phyloP scores from a whole-genome alignment of 805 yeast species.

The Schizosaccharomyces octosporus region DNA sequence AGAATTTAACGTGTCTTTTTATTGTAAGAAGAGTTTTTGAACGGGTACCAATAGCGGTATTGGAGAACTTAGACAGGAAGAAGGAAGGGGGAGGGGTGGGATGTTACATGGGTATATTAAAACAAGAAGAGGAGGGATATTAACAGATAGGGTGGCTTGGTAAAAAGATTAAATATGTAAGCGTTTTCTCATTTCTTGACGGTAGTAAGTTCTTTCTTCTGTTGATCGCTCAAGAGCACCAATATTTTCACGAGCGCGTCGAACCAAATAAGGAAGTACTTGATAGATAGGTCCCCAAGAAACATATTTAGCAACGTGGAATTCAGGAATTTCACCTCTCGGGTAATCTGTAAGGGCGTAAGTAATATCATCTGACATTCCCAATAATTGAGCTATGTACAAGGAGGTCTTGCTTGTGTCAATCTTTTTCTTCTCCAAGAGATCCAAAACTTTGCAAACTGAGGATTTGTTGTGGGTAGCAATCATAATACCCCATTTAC shows the following conservation, averaged over 20 bases:
- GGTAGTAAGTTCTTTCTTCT: not conserved
- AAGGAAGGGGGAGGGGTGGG: no score
- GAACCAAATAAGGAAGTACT: conserved; percentile 1
- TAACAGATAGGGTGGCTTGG: not conserved
- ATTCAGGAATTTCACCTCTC: not conserved
- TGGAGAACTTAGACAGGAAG: no score
- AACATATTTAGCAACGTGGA: not conserved
- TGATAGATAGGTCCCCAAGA: not conserved
- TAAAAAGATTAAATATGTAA: not conserved
- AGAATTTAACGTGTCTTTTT: no score
- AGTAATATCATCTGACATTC: conserved; percentile 2
- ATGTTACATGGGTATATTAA: no score
- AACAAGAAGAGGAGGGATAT: no score
- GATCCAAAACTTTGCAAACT: not conserved
- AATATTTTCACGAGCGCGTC: conserved; percentile 1
- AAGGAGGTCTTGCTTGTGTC: not conserved
- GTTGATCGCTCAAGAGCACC: not conserved
- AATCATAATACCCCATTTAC: not conserved
- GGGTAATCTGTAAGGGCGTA: not conserved
- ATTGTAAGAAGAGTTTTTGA: no score
- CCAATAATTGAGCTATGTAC: not conserved
- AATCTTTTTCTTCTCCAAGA: not conserved
- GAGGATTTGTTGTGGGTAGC: conserved; percentile 1
- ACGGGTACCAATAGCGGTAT: no score
- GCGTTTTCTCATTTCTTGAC: not conserved